These are phyloP conservation scores for Geoglossum glabrum DNA, from an alignment of 495 filamentous ascomycete species.

Conservation along the genomic window DNA sequence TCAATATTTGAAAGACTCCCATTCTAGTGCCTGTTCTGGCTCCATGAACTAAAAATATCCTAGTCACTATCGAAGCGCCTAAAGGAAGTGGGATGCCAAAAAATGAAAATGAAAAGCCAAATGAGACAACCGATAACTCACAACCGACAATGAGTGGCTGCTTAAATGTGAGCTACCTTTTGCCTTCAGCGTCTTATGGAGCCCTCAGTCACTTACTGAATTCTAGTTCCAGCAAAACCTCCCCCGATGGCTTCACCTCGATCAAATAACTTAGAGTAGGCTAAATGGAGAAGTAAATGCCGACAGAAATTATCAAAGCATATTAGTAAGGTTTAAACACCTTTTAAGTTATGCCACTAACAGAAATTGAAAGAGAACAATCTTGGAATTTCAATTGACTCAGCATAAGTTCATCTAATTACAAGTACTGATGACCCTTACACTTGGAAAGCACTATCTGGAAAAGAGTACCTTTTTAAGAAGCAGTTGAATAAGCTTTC, in stretches of 20 bases:
- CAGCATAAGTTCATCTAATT: slow-evolving; percentile 6
- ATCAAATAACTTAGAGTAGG: neutral
- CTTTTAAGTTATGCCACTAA: neutral
- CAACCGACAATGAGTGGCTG: no score
- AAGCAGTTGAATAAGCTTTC: slow-evolving; percentile 6
- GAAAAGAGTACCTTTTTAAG: slow-evolving; percentile 5
- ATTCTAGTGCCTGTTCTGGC: no score
- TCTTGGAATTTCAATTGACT: slow-evolving; percentile 8
- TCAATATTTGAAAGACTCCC: no score
- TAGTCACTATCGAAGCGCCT: no score
- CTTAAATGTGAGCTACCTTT: no score
- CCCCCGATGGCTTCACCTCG: neutral
- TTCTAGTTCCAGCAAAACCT: neutral
- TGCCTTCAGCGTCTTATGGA: no score
- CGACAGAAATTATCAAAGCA: neutral
- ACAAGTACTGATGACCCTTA: slow-evolving; percentile 3
- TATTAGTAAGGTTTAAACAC: neutral
- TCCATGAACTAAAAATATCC: no score
- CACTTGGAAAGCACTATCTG: slow-evolving; percentile 3
- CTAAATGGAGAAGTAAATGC: neutral
- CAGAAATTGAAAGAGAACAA: neutral
- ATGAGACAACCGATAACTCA: no score
- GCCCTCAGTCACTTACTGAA: no score
- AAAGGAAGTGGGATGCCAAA: no score
- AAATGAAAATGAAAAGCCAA: no score